Conservation (phyloP, 2,329 filamentous ascomycete genomes). For the Balansia obtecta region DNA sequence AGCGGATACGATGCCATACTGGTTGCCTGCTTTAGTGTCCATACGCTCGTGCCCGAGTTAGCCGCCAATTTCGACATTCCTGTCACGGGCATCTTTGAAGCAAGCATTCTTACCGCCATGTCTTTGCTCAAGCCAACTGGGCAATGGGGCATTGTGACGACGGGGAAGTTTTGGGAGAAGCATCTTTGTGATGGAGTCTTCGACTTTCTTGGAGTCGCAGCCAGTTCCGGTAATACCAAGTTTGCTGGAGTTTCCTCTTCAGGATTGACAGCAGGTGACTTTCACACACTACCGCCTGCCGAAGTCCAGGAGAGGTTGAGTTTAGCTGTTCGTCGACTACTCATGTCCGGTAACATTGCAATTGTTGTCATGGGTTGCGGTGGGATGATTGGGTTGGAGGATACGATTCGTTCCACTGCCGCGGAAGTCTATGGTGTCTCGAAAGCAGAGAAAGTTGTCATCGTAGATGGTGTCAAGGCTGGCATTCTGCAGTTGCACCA, state of each 20-base stretch:
- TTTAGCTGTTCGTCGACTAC: conserved; percentile 54
- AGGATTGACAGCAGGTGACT: conserved; percentile 64
- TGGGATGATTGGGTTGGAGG: conserved; percentile 78
- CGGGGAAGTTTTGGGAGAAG: conserved; percentile 70
- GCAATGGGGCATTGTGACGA: conserved; percentile 79
- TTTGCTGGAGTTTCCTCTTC: conserved; percentile 79
- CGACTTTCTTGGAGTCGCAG: conserved; percentile 43
- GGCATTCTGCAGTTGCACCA: conserved; percentile 52
- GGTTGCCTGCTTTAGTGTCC: conserved; percentile 79
- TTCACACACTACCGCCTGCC: conserved; percentile 57
- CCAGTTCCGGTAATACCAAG: conserved; percentile 23
- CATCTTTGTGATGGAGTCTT: conserved; percentile 56
- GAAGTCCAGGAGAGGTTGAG: conserved; percentile 55
- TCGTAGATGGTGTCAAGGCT: conserved; percentile 71
- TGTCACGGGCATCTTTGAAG: conserved; percentile 69
- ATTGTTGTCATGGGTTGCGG: conserved; percentile 80
- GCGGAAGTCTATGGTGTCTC: conserved; percentile 31
- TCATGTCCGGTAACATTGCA: conserved; percentile 43
- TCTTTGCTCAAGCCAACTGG: conserved; percentile 30
- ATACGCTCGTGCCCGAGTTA: conserved; percentile 59
- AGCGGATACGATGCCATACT: conserved; percentile 59
- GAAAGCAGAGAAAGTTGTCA: conserved; percentile 23
- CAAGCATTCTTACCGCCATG: conserved; percentile 55
- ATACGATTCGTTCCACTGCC: conserved; percentile 59
- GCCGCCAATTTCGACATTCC: conserved; percentile 13